phyloP scores from a whole-genome alignment of 1,284 basidiomycete species.

The Ustilago curta region DNA sequence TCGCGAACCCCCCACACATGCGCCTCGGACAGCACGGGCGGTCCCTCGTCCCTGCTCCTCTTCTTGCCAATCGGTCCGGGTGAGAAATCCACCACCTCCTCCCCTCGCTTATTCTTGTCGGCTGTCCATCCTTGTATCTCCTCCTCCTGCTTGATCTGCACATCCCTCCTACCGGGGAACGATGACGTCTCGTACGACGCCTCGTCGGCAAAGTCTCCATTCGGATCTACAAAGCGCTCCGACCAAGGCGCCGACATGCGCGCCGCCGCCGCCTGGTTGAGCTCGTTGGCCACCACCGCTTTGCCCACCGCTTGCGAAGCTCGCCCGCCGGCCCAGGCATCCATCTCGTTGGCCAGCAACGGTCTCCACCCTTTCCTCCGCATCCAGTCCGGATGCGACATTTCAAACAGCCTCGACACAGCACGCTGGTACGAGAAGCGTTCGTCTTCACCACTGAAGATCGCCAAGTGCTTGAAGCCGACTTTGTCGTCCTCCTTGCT shows the following conservation, averaged over 20 bases:
- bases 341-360: slow-evolving; percentile 47
- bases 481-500: slow-evolving; percentile 62
- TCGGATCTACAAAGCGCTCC: slow-evolving; percentile 27
- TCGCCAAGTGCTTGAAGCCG: slow-evolving; percentile 73
- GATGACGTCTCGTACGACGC: slow-evolving; percentile 43
- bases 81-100: slow-evolving; percentile 23
- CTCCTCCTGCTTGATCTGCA: slow-evolving; percentile 25
- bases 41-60: slow-evolving; percentile 34
- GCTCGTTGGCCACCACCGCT: slow-evolving; percentile 24
- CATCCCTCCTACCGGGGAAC: slow-evolving; percentile 28
- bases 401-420: slow-evolving; percentile 77
- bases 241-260: slow-evolving; percentile 11
- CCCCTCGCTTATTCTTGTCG: not conserved
- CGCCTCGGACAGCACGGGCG: slow-evolving; percentile 50
- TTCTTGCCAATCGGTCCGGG: slow-evolving; percentile 39
- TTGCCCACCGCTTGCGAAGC: slow-evolving; percentile 17
- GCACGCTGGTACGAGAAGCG: slow-evolving; percentile 79
- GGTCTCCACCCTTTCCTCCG: slow-evolving; percentile 53
- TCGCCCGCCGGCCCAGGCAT: slow-evolving; percentile 37
- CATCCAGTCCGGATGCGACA: slow-evolving; percentile 70
- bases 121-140: slow-evolving; percentile 22
- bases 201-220: slow-evolving; percentile 49
- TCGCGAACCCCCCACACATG: slow-evolving; percentile 71
- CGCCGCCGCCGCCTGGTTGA: slow-evolving; percentile 20
- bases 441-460: slow-evolving; percentile 79